phyloP scores from a whole-genome alignment of 2,329 filamentous ascomycete genomes.

The Lasiodiplodia theobromae region DNA sequence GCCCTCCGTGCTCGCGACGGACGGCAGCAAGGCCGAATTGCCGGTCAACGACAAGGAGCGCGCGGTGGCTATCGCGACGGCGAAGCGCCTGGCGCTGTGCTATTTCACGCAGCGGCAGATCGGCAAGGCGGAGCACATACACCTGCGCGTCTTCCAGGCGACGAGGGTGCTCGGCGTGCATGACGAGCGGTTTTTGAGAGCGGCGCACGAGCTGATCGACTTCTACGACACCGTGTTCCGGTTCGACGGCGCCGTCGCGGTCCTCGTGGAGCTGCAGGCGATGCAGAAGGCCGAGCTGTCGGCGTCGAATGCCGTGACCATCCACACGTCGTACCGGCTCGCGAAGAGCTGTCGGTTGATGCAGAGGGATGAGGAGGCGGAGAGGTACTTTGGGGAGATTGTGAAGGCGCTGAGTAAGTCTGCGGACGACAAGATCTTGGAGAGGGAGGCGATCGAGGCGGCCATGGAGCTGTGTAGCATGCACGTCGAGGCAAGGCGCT shows the following conservation, averaged over 20 bases:
- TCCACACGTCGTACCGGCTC: conserved; percentile 57
- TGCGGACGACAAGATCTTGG: conserved; percentile 33
- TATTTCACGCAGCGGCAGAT: conserved; percentile 39
- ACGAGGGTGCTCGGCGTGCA: conserved; percentile 36
- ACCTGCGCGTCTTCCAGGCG: conserved; percentile 39
- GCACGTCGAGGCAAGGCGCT: conserved; percentile 55
- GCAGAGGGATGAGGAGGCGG: conserved; percentile 52
- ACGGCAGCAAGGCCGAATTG: background rate
- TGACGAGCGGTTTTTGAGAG: conserved; percentile 35
- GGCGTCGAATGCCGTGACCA: conserved; percentile 53
- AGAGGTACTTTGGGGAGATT: conserved; percentile 43
- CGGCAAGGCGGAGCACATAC: conserved; percentile 38
- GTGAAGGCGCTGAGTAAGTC: conserved; percentile 35
- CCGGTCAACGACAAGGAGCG: conserved; percentile 56
- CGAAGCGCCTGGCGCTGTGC: conserved; percentile 38
- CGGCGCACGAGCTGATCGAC: conserved; percentile 35
- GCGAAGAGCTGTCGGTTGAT: conserved; percentile 47
- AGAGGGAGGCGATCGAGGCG: conserved; percentile 55
- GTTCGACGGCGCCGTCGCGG: conserved; percentile 38
- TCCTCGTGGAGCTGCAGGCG: conserved; percentile 41
- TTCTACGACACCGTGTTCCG: conserved; percentile 41
- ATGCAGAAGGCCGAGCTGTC: conserved; percentile 35
- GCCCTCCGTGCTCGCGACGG: conserved; percentile 54
- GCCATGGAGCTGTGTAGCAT: conserved; percentile 54
- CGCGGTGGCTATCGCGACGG: conserved; percentile 33